Conservation (phyloP, 371 early-diverging fungal genomes). For the Syncephalis fuscata region DNA sequence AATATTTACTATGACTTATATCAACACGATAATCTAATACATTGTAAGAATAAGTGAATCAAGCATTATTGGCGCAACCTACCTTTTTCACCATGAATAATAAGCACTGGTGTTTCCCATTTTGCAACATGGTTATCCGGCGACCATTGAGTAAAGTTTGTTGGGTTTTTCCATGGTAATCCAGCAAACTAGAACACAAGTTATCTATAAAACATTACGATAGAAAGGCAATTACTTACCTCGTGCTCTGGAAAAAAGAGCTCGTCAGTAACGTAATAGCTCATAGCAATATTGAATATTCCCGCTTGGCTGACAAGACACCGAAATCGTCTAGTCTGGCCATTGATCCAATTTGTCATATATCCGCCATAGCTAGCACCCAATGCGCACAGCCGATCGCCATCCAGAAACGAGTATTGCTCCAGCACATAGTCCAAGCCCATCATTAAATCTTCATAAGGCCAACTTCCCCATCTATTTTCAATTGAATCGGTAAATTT, state of each 20-base stretch:
- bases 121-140: conserved; percentile 49
- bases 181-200: conserved; percentile 27
- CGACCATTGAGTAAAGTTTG: conserved; percentile 40
- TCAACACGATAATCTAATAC: too few relatives aligned
- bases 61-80: too few relatives aligned
- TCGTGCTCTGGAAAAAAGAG: conserved; percentile 61
- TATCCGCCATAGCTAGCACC: conserved; percentile 78
- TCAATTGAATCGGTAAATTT: conserved; percentile 52
- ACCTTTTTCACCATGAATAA: conserved; percentile 45
- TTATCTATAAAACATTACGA: too few relatives aligned
- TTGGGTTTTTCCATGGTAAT: conserved; percentile 32
- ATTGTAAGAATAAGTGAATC: too few relatives aligned
- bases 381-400: conserved; percentile 36
- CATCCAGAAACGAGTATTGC: conserved; percentile 38
- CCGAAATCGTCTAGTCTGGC: conserved; percentile 46
- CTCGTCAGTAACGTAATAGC: conserved; percentile 65
- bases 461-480: conserved; percentile 61
- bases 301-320: conserved; percentile 75
- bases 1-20: too few relatives aligned
- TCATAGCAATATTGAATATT: conserved; percentile 42
- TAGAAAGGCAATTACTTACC: too few relatives aligned
- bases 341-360: conserved; percentile 60
- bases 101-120: conserved; percentile 69
- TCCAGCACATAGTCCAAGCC: conserved; percentile 51
- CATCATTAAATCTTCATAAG: conserved; percentile 53